Base-by-base conservation (phyloP, 2,329 filamentous ascomycete genomes). In the Rhynchosporium agropyri region DNA sequence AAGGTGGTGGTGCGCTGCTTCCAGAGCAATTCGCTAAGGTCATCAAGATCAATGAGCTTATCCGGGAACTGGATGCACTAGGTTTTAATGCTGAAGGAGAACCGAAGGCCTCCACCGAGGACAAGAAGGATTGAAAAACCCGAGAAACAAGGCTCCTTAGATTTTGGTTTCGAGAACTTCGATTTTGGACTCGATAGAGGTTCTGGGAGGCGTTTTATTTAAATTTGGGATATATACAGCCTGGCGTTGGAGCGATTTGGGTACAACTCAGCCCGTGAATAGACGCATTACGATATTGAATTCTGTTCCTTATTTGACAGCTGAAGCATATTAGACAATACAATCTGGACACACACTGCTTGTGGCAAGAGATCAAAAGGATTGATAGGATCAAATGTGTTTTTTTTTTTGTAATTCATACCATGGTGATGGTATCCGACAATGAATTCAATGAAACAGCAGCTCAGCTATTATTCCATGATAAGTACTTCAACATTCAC, bases 11-110 rank as follows among this genome's bases (percentile, higher is more conserved):
- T 74, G 83, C 85, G 4, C 78, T 99, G 65, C 81, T 98, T 31
- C 94, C 93, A 0, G 95, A 99, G 79, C 95, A 99, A 79, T 89
- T 98, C 67, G 92, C 94, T 70, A 99, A 99, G 79, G 91, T 99
- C 61, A 96, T 97, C 76, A 96, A 95, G 77, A 97, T 99, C 75
- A 92, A 91, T 67, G 95, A 99, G 79, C 83, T 99, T 57, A 88
- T 97, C 63, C 85, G 92, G 12, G 93, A 98, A 75, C 79, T 99
- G 61, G 91, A 96, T 71, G 83, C 85, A 2, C 81, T 99, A 33
- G 94, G 94, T 0, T 92, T 98, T 67, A 89, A 96, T 75, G 78
- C 84, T 0, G 89, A 96, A 9, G 91, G 89, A 2, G 89, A 93
- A 65, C 83, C 81, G 70, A 83, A 83, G 70, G 72, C 46, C n/a